Evolutionary conservation across 1,139 yeast species (phyloP).

Genomic region (Saccharomyces hybrid): DNA sequence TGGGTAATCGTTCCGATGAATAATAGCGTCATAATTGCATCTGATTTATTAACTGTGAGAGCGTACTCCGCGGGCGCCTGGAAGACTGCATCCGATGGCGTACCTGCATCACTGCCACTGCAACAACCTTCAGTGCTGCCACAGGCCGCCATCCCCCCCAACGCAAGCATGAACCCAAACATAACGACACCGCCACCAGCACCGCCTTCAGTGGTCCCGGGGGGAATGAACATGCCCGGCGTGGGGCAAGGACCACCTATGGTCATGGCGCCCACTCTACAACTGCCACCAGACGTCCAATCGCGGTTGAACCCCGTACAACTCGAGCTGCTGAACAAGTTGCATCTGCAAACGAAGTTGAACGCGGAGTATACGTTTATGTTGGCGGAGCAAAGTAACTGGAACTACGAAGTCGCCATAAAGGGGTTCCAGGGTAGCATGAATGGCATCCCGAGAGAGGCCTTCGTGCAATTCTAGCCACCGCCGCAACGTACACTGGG

Average conservation of each 20-base stretch:
- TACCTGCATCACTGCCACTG: neutral
- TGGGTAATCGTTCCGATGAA: conserved; percentile 70
- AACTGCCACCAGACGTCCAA: conserved; percentile 44
- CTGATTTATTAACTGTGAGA: conserved; percentile 69
- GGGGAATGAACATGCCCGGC: conserved; percentile 2
- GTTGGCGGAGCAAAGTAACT: conserved; percentile 83
- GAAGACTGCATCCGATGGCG: conserved; percentile 24
- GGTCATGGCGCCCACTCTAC: conserved; percentile 27
- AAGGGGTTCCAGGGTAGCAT: conserved; percentile 63
- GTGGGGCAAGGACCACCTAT: conserved; percentile 7
- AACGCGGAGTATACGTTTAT: conserved; percentile 71
- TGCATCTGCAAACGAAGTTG: conserved; percentile 67
- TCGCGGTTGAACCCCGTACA: conserved; percentile 48
- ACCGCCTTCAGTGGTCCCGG: conserved; percentile 1
- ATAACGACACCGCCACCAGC: conserved; percentile 16
- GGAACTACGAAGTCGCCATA: conserved; percentile 70
- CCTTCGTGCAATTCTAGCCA: conserved; percentile 32
- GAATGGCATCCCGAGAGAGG: conserved; percentile 51
- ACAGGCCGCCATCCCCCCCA: neutral
- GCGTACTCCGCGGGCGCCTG: conserved; percentile 58
- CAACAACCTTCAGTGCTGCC: neutral
- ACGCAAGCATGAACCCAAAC: neutral
- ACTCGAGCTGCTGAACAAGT: conserved; percentile 55
- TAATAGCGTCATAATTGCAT: conserved; percentile 72
- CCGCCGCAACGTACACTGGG: too few relatives aligned